Evolutionary conservation across 2,329 filamentous ascomycete genomes (phyloP).

Genomic region (Trichothecium roseum): DNA sequence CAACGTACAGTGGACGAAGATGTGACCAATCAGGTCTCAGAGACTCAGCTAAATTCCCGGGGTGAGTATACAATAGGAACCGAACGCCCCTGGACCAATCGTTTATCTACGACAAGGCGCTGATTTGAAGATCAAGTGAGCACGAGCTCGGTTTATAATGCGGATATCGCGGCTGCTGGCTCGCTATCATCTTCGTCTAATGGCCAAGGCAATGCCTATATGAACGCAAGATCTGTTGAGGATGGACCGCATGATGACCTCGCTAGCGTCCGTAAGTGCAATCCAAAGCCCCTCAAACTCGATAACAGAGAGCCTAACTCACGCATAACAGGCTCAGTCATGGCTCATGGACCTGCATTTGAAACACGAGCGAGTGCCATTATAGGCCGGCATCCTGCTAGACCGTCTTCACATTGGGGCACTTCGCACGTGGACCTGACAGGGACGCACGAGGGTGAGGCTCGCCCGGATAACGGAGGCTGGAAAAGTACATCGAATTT

Average conservation of each 20-base stretch:
- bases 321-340: slow-evolving; percentile 3
- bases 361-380: slow-evolving; percentile 12
- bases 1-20: not conserved
- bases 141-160: not conserved
- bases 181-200: not conserved
- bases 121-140: not conserved
- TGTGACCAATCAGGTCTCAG: not conserved
- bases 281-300: not conserved
- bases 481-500: slow-evolving; percentile 8
- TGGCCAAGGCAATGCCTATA: slow-evolving; percentile 1
- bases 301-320: not conserved
- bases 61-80: not conserved
- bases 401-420: slow-evolving; percentile 14
- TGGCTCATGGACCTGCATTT: slow-evolving; percentile 12
- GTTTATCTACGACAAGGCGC: no score
- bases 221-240: not conserved
- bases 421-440: slow-evolving; percentile 16
- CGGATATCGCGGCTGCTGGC: not conserved
- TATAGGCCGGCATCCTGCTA: slow-evolving; percentile 9
- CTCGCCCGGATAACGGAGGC: not conserved
- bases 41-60: not conserved
- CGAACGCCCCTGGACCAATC: no score
- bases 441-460: slow-evolving; percentile 6
- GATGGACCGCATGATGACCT: slow-evolving; percentile 1
- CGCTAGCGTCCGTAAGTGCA: not conserved